Conservation (phyloP, 2,329 filamentous ascomycete genomes). For the Aspergillus melleus region DNA sequence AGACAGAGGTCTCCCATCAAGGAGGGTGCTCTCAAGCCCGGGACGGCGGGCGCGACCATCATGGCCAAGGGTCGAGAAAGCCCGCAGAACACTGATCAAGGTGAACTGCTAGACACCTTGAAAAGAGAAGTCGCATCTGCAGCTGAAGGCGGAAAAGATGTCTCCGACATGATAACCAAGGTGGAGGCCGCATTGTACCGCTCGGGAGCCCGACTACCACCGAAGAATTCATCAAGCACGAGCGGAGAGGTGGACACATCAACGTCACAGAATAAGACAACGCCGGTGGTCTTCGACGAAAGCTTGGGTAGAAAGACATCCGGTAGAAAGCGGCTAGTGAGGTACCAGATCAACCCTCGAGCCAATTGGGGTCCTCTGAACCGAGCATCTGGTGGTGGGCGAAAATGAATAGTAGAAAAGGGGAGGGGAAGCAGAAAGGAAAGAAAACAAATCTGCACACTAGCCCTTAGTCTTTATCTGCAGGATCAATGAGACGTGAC, state of each 20-base stretch:
- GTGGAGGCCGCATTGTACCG: constrained; percentile 48
- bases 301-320: constrained; percentile 66
- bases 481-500: no score
- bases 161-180: constrained; percentile 41
- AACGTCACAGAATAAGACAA: constrained; percentile 31
- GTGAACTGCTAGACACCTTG: constrained; percentile 31
- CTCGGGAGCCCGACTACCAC: constrained; percentile 27
- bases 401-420: not conserved
- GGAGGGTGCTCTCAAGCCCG: constrained; percentile 66
- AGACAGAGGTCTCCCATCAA: constrained; percentile 78
- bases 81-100: constrained; percentile 28
- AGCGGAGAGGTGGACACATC: not conserved
- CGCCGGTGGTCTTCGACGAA: constrained; percentile 77
- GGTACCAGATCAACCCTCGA: constrained; percentile 87
- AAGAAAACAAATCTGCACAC: not conserved
- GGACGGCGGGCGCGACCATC: constrained; percentile 71
- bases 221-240: constrained; percentile 1
- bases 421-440: not conserved
- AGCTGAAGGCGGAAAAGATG: constrained; percentile 33
- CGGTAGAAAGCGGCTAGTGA: constrained; percentile 67
- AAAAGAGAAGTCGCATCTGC: constrained; percentile 40
- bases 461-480: not conserved
- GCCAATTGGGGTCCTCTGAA: constrained; percentile 92
- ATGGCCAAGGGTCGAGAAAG: constrained; percentile 50
- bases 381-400: constrained; percentile 33